Conservation (phyloP, 352 stramenopile genomes). For the Globisporangium acanthophoron region DNA sequence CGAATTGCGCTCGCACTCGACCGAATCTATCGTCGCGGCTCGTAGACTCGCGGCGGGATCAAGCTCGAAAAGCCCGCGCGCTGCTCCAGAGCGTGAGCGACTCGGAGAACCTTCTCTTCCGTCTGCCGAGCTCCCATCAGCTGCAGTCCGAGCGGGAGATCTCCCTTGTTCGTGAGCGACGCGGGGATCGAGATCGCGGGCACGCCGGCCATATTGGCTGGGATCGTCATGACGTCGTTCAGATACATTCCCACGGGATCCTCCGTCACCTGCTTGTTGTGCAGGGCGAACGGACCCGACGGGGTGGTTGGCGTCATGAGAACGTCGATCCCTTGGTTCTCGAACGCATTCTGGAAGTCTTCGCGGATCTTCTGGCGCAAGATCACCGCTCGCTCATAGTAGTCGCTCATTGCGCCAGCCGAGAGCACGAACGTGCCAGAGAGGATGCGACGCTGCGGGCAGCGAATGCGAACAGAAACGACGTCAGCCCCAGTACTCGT, state of each 20-base stretch:
- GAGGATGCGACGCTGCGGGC: constrained; percentile 74
- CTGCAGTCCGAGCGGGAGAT: constrained; percentile 73
- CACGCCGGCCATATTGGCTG: constrained; percentile 83
- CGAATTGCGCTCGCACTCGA: background rate
- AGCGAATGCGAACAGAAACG: background rate
- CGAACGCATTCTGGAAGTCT: constrained; percentile 61
- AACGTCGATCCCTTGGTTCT: constrained; percentile 65
- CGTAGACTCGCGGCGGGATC: constrained; percentile 53
- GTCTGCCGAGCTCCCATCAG: constrained; percentile 64
- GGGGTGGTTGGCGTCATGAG: constrained; percentile 86
- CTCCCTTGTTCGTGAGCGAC: constrained; percentile 43
- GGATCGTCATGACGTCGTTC: constrained; percentile 92
- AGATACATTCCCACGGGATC: constrained; percentile 85
- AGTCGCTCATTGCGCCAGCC: constrained; percentile 80
- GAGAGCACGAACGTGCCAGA: constrained; percentile 90
- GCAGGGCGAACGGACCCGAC: constrained; percentile 65
- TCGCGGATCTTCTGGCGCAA: constrained; percentile 72
- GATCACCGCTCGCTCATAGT: constrained; percentile 87
- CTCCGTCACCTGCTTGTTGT: constrained; percentile 46
- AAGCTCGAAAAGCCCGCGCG: constrained; percentile 36
- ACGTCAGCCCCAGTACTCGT: background rate
- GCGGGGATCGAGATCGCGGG: constrained; percentile 80
- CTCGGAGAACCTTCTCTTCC: constrained; percentile 56
- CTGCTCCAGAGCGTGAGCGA: constrained; percentile 61
- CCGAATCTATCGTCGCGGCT: constrained; percentile 13